phyloP scores from a whole-genome alignment of 176 grass and related monocot genomes.

The Carex littledalei region DNA sequence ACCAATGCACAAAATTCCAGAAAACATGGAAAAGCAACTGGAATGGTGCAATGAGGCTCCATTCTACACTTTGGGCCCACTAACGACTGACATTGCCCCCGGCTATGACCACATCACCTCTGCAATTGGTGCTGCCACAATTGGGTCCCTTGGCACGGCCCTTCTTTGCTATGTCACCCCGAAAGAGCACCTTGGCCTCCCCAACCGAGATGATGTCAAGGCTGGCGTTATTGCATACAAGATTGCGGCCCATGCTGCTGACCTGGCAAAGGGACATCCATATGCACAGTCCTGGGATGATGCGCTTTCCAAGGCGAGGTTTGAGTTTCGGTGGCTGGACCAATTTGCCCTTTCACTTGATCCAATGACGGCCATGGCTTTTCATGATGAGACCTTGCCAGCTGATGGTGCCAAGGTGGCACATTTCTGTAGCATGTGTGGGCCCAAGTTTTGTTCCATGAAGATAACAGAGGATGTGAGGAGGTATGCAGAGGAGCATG shows the following conservation, averaged over 20 bases:
- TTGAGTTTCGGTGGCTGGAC: constrained; percentile 99
- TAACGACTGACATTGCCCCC: constrained; percentile 97
- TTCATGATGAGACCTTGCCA: constrained; percentile 95
- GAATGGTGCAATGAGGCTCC: constrained; percentile 99
- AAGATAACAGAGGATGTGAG: constrained; percentile 98
- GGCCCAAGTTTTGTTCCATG: constrained; percentile 98
- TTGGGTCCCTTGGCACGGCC: constrained; percentile 87
- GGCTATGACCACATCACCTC: constrained; percentile 99
- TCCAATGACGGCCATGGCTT: constrained; percentile 92
- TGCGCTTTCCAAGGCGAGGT: constrained; percentile 87
- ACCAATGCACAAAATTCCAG: constrained; percentile 96
- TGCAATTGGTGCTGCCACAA: constrained; percentile 94
- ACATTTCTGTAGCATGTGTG: constrained; percentile 99
- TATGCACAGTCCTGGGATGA: constrained; percentile 93
- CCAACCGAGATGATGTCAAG: constrained; percentile 96
- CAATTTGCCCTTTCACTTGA: constrained; percentile 93
- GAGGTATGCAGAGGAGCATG: constrained; percentile 92
- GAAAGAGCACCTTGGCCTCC: constrained; percentile 97
- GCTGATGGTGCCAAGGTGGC: constrained; percentile 96
- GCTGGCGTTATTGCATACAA: constrained; percentile 91
- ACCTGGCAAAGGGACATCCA: constrained; percentile 91
- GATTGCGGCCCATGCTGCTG: constrained; percentile 94
- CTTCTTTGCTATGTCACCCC: constrained; percentile 99
- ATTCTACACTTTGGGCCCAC: constrained; percentile 89
- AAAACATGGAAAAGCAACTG: constrained; percentile 95